phyloP scores from a whole-genome alignment of 164 flowering plant species.

The Vitis labrusca region DNA sequence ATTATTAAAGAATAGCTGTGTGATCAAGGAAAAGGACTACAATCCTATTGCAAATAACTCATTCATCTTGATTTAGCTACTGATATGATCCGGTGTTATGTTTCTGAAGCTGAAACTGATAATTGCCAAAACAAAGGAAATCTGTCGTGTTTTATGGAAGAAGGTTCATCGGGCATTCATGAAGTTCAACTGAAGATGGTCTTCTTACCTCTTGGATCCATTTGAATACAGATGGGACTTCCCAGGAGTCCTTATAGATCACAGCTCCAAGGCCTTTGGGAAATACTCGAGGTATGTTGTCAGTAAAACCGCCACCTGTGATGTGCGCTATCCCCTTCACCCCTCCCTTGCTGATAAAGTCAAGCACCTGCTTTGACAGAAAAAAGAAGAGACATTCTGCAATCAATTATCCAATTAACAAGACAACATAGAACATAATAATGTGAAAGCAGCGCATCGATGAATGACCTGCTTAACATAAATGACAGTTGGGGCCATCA shows the following conservation, averaged over 20 bases:
- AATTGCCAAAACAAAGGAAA: too few relatives aligned
- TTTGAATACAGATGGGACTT: constrained; percentile 72
- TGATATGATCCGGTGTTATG: too few relatives aligned
- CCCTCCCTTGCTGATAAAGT: constrained; percentile 81
- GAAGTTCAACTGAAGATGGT: neutral
- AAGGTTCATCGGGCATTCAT: too few relatives aligned
- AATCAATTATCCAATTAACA: neutral
- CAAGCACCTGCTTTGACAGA: constrained; percentile 57
- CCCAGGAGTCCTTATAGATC: constrained; percentile 71
- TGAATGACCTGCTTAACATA: constrained; percentile 85
- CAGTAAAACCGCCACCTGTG: constrained; percentile 98
- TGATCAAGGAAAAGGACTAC: too few relatives aligned
- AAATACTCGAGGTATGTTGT: constrained; percentile 90
- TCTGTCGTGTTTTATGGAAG: neutral
- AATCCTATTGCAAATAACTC: too few relatives aligned
- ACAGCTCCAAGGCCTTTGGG: constrained; percentile 88
- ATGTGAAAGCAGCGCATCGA: constrained; percentile 1
- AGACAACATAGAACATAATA: neutral
- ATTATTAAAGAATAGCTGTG: neutral
- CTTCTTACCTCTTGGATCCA: constrained; percentile 93
- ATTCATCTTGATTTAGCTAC: too few relatives aligned
- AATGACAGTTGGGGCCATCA: constrained; percentile 92
- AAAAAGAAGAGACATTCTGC: neutral
- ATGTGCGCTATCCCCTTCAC: constrained; percentile 96
- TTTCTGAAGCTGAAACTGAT: too few relatives aligned